Evolutionary conservation across 768 basidiomycete species (phyloP), one percentile per base, ranked within the genome.

Genomic region (Tylopilus rubrobrunneus): DNA sequence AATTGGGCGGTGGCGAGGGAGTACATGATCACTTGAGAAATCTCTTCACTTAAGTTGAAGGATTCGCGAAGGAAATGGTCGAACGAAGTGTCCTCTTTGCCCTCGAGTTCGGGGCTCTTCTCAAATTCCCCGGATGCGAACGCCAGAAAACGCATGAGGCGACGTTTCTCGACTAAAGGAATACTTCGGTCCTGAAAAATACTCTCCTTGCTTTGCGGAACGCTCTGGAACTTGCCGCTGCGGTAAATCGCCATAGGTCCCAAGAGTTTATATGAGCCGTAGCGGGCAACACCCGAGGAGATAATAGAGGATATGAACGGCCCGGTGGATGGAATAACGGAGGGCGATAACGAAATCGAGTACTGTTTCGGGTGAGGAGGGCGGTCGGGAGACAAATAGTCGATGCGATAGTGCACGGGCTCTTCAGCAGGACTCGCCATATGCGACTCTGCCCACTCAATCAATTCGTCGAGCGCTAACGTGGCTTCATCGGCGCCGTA

Each of bases 131-230:
- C 82, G 2, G 81, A 80, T 36, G 89, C 86, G 64, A 92, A 94
- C 60, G 86, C 79, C 44, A 98, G 71, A 62, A 96, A 92, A 53
- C 94, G 89, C 89, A 98, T 98, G 25, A 98, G 74, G 31, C 89
- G 79, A 42, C 95, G 76, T 73, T 98, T 98, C 57, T 95, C 91
- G 31, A 94, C 67, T 11, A 98, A 76, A 7, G 77, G 77, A 8
- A 98, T 80, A 9, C 76, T 77, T 63, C 83, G 84, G 71, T 82
- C 86, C 74, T 89, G 93, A 80, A 98, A 98, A 4, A 98, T 80
- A 54, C 91, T 89, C 68, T 94, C 94, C 68, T 97, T 98, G 72
- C 83, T 90, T 31, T 86, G 85, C 1, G 96, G 96, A 0, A 98
- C 95, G 47, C 70, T 78, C 61, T 81, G 81, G 49, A 83, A 65